Evolutionary conservation across 2,329 filamentous ascomycete genomes (phyloP).

Genomic region (Epichloe hybrida): DNA sequence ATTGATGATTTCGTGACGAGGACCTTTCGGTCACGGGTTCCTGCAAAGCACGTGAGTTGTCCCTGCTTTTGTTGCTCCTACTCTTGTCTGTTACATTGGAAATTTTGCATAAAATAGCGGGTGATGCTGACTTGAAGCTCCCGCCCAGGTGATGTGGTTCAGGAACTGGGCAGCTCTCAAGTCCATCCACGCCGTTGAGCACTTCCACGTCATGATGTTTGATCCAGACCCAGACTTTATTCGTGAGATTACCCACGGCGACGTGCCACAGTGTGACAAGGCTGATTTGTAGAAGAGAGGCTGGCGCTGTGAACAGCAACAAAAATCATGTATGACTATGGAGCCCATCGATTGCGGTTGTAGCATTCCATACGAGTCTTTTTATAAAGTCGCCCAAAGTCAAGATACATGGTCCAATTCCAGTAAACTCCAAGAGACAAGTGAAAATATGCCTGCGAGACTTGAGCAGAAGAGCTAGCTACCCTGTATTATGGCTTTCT

Average conservation of each 20-base stretch:
- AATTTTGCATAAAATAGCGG: neutral
- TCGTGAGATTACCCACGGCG: slow-evolving; percentile 55
- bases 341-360: too few species aligned
- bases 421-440: too few species aligned
- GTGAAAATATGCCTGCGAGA: too few species aligned
- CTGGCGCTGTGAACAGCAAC: neutral
- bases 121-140: neutral
- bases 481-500: too few species aligned
- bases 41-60: slow-evolving; percentile 36
- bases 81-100: neutral
- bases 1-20: slow-evolving; percentile 59
- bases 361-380: too few species aligned
- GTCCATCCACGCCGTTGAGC: slow-evolving; percentile 75
- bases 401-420: too few species aligned
- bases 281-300: slow-evolving; percentile 7
- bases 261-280: slow-evolving; percentile 50
- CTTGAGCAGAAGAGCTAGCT: too few species aligned
- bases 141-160: slow-evolving; percentile 29
- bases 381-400: too few species aligned
- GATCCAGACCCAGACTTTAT: slow-evolving; percentile 60
- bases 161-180: slow-evolving; percentile 78
- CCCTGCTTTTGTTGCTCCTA: neutral
- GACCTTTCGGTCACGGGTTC: slow-evolving; percentile 46
- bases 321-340: too few species aligned
- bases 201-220: slow-evolving; percentile 89